These are phyloP conservation scores for Aspergillus sp. DNA, from an alignment of 2,329 filamentous ascomycete genomes.

Conservation along the genomic window DNA sequence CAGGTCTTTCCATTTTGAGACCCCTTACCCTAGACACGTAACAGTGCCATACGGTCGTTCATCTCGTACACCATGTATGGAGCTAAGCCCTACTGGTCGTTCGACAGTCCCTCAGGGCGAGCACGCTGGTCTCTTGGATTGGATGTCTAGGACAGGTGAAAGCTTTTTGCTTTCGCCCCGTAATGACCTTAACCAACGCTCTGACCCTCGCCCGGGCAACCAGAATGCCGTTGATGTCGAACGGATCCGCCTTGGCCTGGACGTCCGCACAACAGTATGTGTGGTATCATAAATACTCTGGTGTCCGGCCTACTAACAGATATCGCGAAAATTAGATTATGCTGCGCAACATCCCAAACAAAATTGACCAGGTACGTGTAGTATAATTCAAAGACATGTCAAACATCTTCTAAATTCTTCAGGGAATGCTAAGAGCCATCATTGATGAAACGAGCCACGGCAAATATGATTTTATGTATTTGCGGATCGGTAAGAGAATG, in stretches of 20 bases:
- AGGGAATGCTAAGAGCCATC: conserved; percentile 66
- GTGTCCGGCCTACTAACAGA: neutral
- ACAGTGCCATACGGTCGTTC: conserved; percentile 10
- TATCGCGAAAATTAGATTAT: conserved; percentile 57
- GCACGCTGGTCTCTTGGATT: conserved; percentile 22
- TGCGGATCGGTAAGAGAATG: conserved; percentile 59
- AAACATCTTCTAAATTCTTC: conserved; percentile 9
- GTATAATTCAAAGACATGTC: neutral
- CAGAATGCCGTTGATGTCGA: conserved; percentile 40
- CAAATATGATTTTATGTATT: conserved; percentile 89
- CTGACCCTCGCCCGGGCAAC: conserved; percentile 25
- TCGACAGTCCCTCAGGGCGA: conserved; percentile 32
- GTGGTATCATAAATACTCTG: neutral
- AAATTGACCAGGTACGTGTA: conserved; percentile 55
- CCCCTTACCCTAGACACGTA: conserved; percentile 7
- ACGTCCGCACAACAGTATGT: conserved; percentile 67
- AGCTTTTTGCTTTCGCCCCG: conserved; percentile 21
- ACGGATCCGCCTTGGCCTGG: conserved; percentile 50
- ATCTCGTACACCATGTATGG: conserved; percentile 18
- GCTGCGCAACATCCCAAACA: conserved; percentile 91
- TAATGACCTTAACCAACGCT: conserved; percentile 18
- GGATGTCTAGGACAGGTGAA: conserved; percentile 24
- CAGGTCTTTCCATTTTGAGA: conserved; percentile 8
- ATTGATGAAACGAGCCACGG: conserved; percentile 72
- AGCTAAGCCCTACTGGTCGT: conserved; percentile 34